Evolutionary conservation across 2,329 filamentous ascomycete species (phyloP).

Genomic region (Aspergillus cejpii): DNA sequence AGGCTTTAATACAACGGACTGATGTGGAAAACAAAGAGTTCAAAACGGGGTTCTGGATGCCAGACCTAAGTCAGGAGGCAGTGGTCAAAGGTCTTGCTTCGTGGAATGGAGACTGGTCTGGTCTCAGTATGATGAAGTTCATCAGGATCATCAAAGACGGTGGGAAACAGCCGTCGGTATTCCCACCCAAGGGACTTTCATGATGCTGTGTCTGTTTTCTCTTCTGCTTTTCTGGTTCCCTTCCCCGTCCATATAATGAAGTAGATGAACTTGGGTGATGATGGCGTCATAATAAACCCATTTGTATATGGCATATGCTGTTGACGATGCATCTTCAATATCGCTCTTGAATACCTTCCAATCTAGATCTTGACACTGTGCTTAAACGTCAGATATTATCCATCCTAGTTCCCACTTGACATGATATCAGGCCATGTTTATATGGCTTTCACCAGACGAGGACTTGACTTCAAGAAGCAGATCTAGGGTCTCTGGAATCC

Average conservation of each 20-base stretch:
- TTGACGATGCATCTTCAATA: not conserved
- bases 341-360: not conserved
- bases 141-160: slow-evolving; percentile 64
- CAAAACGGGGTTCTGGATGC: slow-evolving; percentile 70
- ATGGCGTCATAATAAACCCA: not conserved
- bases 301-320: not conserved
- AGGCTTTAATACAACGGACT: slow-evolving; percentile 66
- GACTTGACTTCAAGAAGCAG: too few species aligned
- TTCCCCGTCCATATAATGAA: slow-evolving; percentile 10
- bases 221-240: slow-evolving; percentile 11
- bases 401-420: too few species aligned
- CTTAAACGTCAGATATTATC: too few species aligned
- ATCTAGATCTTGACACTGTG: not conserved
- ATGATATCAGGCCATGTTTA: too few species aligned
- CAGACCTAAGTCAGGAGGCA: slow-evolving; percentile 63
- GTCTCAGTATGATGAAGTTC: slow-evolving; percentile 69
- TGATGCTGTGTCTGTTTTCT: slow-evolving; percentile 26
- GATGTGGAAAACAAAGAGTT: slow-evolving; percentile 70
- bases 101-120: slow-evolving; percentile 82
- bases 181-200: slow-evolving; percentile 62
- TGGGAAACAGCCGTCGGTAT: slow-evolving; percentile 60
- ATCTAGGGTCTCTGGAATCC: too few species aligned
- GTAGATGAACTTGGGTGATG: slow-evolving; percentile 11
- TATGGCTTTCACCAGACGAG: too few species aligned
- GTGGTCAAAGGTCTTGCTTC: slow-evolving; percentile 59